These are phyloP conservation scores for Xylaria acuta DNA, from an alignment of 495 filamentous ascomycete genomes.

Conservation along the genomic window DNA sequence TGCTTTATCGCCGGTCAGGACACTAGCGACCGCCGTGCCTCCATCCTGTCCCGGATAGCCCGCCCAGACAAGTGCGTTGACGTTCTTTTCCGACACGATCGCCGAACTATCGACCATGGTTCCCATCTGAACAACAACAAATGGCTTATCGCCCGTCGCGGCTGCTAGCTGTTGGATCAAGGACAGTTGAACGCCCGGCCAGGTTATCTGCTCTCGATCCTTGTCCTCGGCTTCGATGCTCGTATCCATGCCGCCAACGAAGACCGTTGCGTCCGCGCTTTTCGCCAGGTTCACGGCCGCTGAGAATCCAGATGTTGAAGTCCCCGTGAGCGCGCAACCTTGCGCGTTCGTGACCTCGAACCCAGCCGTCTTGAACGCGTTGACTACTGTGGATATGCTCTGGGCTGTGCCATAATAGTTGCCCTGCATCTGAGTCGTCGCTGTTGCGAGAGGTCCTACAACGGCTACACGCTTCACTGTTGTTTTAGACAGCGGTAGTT, in stretches of 20 bases:
- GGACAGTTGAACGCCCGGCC: constrained; percentile 51
- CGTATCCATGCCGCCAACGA: constrained; percentile 53
- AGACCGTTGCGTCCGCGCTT: constrained; percentile 50
- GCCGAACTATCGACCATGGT: constrained; percentile 63
- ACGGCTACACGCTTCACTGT: constrained; percentile 55
- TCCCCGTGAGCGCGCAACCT: constrained; percentile 51
- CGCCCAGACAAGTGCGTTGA: constrained; percentile 60
- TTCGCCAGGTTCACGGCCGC: constrained; percentile 34
- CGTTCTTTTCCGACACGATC: constrained; percentile 53
- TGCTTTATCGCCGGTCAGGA: constrained; percentile 57
- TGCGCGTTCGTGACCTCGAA: constrained; percentile 57
- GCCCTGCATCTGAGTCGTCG: constrained; percentile 65
- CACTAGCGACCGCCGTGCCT: constrained; percentile 58
- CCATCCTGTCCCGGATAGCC: constrained; percentile 64
- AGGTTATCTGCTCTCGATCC: constrained; percentile 51
- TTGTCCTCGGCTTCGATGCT: constrained; percentile 47
- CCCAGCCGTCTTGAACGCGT: constrained; percentile 53
- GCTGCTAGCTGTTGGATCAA: constrained; percentile 49
- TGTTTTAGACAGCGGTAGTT: constrained; percentile 54
- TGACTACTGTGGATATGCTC: constrained; percentile 61
- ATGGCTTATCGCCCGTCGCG: constrained; percentile 45
- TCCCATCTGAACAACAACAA: constrained; percentile 55
- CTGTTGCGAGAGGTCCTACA: constrained; percentile 65
- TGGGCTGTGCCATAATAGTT: constrained; percentile 65
- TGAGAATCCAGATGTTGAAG: constrained; percentile 38